A percentile compares a stretch with the other conserved stretches of the same genome.
Conservation (phyloP, 2,329 filamentous ascomycete genomes). For the Aureobasidium sp. region DNA sequence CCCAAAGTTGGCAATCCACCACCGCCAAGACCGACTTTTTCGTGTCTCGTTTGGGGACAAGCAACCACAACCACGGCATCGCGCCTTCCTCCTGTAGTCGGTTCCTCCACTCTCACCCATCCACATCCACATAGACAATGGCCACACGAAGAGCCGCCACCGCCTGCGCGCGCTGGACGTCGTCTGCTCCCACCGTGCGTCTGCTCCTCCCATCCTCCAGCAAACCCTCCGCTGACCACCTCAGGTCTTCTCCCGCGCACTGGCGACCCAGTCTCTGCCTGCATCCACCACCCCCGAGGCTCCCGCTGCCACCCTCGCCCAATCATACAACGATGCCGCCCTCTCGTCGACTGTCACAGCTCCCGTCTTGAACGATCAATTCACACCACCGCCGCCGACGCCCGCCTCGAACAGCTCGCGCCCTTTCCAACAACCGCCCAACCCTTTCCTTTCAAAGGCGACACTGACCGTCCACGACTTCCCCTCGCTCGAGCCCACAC, state of each 20-base stretch:
- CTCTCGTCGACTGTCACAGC: conserved; percentile 26
- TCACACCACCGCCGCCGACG: conserved; percentile 18
- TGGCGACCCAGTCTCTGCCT: conserved; percentile 42
- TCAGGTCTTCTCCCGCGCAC: conserved; percentile 43
- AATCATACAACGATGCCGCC: conserved; percentile 32
- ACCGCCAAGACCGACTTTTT: conserved; percentile 15
- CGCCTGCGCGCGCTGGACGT: conserved; percentile 8
- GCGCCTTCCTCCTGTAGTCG: background rate
- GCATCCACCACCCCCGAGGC: conserved; percentile 25
- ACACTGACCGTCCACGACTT: conserved; percentile 84
- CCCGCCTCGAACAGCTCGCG: conserved; percentile 18
- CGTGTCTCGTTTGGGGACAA: too few relatives aligned
- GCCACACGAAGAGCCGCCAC: conserved; percentile 11
- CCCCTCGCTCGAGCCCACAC: conserved; percentile 75
- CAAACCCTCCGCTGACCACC: background rate
- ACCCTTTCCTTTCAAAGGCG: conserved; percentile 53
- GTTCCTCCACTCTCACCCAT: background rate
- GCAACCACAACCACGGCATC: background rate
- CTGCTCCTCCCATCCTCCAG: background rate
- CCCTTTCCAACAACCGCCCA: conserved; percentile 22
- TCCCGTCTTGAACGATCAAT: conserved; percentile 20
- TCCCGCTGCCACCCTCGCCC: conserved; percentile 25
- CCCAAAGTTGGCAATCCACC: background rate
- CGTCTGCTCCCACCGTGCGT: background rate
- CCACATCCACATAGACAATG: conserved; percentile 1